Evolutionary conservation across 306 rosid genomes (phyloP), one percentile per base, ranked within the genome.

Genomic region (Begonia masoniana): DNA sequence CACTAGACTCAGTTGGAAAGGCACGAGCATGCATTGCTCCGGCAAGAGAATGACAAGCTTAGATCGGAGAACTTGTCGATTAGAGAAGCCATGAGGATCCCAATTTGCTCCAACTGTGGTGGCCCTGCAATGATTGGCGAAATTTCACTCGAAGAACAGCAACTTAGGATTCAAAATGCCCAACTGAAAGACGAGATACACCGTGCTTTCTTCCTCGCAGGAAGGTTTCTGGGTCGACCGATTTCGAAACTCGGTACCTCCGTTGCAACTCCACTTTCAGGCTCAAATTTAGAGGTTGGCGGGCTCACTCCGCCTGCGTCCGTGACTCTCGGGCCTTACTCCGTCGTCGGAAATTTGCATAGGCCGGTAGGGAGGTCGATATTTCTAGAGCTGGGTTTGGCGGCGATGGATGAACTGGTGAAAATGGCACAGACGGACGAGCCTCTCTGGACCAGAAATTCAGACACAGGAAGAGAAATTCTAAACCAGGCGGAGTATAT

Each of bases 121-220:
- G 81, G 84, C 15, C 79, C 78, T 0, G 53, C 79, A 31, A 62
- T 82, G 6, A 71, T 69, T 19, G 84, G 89, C 10, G 88, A 82
- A 64, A 88, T 88, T 88, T 88, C 97, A 5, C 74, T 76, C 24
- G 97, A 88, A 45, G 94, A 76, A 21, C 94, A 85, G 12, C 95
- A 85, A 58, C 63, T 88, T 36, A 72, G 87, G 68, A 70, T 88
- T 41, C 95, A 88, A 74, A 88, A 88, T 57, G 89, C 87, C 54
- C 76, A 87, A 3, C 16, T 88, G 47, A 69, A 68, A 55, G 82
- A 85, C 36, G 87, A 85, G 82, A 92, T 58, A 1, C 39, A 31
- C 39, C 39, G 39, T 31, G 39, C 39, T 31, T 31, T 31, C 39
- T 31, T 31, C 39, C 39, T 31, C 39, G 39, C 39, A 5, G 39